Evolutionary conservation across 495 filamentous ascomycete genomes (phyloP), one percentile per base, ranked within the genome.

Genomic region (Podospora anserina): DNA sequence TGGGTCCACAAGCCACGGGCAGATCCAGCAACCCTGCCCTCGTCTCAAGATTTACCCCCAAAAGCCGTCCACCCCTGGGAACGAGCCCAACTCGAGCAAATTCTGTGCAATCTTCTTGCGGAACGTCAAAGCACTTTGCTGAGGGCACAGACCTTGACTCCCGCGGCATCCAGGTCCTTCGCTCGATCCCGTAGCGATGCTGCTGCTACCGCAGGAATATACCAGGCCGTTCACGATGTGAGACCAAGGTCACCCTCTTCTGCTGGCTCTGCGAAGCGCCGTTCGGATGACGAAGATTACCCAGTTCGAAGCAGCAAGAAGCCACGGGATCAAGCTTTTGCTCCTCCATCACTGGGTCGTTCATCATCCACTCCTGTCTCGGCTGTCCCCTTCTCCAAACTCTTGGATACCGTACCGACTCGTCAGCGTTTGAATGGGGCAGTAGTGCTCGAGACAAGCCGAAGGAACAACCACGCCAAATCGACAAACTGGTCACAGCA

Each of bases 1-100:
- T 77, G 77, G 77, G 59, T 72, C 6, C 67, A 63, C 23, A 71
- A 72, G 26, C 60, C 68, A 19, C 66, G 30, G 20, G 61, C 65
- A 13, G 65, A 69, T 49, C 65, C 63, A 0, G 58, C 55, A 55
- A 72, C 68, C 1, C 58, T 72, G 9, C 68, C 74, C 3, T 64
- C 60, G 1, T 19, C 66, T 3, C 49, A 23, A 13, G 34, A 28
- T 4, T 20, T 57, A 2, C 23, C 28, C 9, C 71, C 73, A 16
- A 69, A 67, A 23, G 71, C 75, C 3, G 28, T 27, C 0, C 76
- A 68, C 0, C 9, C 57, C 0, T 39, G 27, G 1, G 65, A 78
- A 60, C 68, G 67, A 18, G 23, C 30, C 19, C 27, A 68, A 19
- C 54, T 78, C 27, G 72, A 75, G 54, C 56, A 65, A 3, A n/a